Conservation (phyloP, 495 filamentous ascomycete genomes). For the Trichoderma gamsii region DNA sequence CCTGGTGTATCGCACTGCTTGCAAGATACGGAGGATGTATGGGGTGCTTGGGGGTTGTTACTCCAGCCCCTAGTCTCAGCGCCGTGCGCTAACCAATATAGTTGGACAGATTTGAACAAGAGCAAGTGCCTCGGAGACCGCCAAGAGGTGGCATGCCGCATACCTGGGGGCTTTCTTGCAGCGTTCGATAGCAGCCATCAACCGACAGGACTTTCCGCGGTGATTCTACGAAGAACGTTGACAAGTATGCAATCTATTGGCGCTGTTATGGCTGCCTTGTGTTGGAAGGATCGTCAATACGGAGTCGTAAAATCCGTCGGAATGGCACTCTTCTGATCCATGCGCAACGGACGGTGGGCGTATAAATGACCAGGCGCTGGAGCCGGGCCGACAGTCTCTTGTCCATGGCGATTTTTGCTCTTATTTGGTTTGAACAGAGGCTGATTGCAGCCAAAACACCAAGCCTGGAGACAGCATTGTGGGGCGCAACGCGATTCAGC, state of each 20-base stretch:
- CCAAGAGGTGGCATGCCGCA: not conserved
- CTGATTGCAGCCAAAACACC: conserved; percentile 1
- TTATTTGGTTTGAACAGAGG: not conserved
- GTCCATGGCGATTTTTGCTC: not conserved
- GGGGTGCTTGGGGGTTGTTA: not conserved
- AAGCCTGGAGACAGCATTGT: not conserved
- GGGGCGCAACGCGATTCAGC: conserved; percentile 10
- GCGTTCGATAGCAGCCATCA: not conserved
- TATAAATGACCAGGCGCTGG: not conserved
- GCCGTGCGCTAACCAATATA: not conserved
- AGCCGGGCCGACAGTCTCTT: conserved; percentile 9
- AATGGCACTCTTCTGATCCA: not conserved
- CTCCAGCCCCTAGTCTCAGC: not conserved
- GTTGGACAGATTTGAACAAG: not conserved
- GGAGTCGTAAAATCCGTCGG: not conserved
- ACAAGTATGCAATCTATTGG: not conserved
- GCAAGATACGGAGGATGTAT: not conserved
- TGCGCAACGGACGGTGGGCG: not conserved
- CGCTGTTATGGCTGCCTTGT: not conserved
- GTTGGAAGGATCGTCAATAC: not conserved
- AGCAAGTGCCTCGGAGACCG: not conserved
- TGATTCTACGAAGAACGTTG: not conserved
- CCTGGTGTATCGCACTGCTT: not conserved
- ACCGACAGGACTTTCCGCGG: not conserved
- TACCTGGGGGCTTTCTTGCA: not conserved